These are phyloP conservation scores for Thalassiosira profunda DNA, from an alignment of 108 stramenopile genomes.

Conservation along the genomic window DNA sequence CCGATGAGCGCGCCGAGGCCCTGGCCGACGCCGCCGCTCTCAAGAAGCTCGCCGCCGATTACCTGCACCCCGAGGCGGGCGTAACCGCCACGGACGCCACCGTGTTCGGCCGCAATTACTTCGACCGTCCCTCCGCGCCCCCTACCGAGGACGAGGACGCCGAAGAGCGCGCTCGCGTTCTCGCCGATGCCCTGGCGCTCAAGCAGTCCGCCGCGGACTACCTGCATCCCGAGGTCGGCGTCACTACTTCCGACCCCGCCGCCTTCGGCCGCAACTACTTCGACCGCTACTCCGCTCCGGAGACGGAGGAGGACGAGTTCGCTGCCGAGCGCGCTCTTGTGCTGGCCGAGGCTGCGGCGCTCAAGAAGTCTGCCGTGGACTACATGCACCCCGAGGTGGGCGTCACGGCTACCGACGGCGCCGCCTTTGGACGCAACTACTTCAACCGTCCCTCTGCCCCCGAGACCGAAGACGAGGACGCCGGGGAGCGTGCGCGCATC, in stretches of 20 bases:
- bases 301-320: slow-evolving; percentile 23
- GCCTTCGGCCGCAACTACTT: slow-evolving; percentile 67
- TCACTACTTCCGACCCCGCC: slow-evolving; percentile 42
- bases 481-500: slow-evolving; percentile 62
- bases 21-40: neutral
- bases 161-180: slow-evolving; percentile 62
- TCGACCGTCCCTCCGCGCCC: slow-evolving; percentile 55
- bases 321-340: slow-evolving; percentile 62
- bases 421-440: slow-evolving; percentile 61
- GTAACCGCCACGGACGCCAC: slow-evolving; percentile 45
- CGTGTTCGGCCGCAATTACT: slow-evolving; percentile 62
- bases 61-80: slow-evolving; percentile 64
- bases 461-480: slow-evolving; percentile 9
- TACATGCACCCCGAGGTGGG: slow-evolving; percentile 72
- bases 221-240: slow-evolving; percentile 67
- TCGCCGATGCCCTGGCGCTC: slow-evolving; percentile 56
- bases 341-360: slow-evolving; percentile 52
- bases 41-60: slow-evolving; percentile 22
- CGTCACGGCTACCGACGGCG: slow-evolving; percentile 45
- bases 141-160: slow-evolving; percentile 2
- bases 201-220: slow-evolving; percentile 60
- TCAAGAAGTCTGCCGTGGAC: slow-evolving; percentile 58
- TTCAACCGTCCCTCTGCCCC: slow-evolving; percentile 64
- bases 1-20: slow-evolving; percentile 37
- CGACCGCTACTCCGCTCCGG: slow-evolving; percentile 54